Percentiles rank a stretch among this genome's conserved stretches.
Conservation (phyloP, 148 eudicot species). For the Diospyros lotus region DNA sequence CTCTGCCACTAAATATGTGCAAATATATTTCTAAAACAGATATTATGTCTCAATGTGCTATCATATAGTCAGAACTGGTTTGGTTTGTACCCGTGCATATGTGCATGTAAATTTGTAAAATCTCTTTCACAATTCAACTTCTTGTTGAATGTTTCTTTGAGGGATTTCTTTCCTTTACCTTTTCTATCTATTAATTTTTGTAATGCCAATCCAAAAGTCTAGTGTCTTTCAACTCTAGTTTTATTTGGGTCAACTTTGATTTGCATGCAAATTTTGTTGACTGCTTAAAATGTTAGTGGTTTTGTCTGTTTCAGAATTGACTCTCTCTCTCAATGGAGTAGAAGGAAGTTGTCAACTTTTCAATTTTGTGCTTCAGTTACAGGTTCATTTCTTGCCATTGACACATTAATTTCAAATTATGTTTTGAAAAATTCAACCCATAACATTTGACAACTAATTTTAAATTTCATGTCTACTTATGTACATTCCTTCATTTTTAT, state of each 20-base stretch:
- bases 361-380: slow-evolving; percentile 30
- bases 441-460: not conserved
- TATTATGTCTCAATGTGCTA: not conserved
- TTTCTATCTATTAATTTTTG: not conserved
- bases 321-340: slow-evolving; percentile 18
- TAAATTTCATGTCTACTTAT: not conserved
- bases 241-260: not conserved
- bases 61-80: not conserved
- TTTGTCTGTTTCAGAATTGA: slow-evolving; percentile 30
- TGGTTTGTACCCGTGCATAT: not conserved
- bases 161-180: not conserved
- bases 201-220: not conserved
- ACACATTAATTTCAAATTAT: not conserved
- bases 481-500: not conserved
- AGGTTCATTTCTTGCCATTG: slow-evolving; percentile 15
- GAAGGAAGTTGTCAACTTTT: slow-evolving; percentile 19
- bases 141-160: not conserved
- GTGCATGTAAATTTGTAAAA: not conserved
- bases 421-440: not conserved
- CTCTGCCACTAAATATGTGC: too few species aligned
- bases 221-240: not conserved
- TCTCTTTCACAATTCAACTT: not conserved
- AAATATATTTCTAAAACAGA: too few species aligned
- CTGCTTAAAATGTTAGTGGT: not conserved
- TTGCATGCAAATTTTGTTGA: not conserved